These are phyloP conservation scores for Phaseolus coccineus DNA, from an alignment of 331 rosid species.

Conservation along the genomic window DNA sequence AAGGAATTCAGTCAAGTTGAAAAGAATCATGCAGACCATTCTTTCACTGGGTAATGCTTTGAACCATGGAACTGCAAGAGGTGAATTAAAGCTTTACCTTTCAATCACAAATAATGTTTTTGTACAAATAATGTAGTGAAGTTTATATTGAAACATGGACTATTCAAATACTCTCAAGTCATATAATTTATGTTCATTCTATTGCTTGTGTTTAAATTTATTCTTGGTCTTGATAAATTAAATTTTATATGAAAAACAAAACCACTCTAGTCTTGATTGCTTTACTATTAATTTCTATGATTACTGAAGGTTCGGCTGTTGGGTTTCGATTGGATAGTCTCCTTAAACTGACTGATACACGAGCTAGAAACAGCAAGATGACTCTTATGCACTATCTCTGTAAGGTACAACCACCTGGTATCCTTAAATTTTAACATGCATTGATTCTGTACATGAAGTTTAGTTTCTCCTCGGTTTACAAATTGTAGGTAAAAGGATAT, in stretches of 20 bases:
- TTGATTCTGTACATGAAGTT: constrained; percentile 2
- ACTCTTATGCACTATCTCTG: constrained; percentile 99
- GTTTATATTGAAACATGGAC: constrained; percentile 7
- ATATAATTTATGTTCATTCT: constrained; percentile 3
- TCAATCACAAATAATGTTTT: constrained; percentile 2
- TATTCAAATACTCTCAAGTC: constrained; percentile 19
- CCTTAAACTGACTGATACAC: constrained; percentile 92
- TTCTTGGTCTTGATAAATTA: constrained; percentile 13
- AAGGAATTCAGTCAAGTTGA: constrained; percentile 88
- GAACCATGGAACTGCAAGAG: constrained; percentile 99
- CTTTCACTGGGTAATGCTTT: constrained; percentile 97
- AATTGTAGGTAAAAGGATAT: background rate
- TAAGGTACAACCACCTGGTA: constrained; percentile 67
- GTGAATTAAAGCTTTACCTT: constrained; percentile 54
- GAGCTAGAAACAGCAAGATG: constrained; percentile 91
- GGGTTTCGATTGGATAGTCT: constrained; percentile 99
- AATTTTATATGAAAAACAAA: constrained; percentile 28
- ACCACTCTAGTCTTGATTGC: constrained; percentile 30
- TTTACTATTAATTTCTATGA: constrained; percentile 34
- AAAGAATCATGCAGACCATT: constrained; percentile 99
- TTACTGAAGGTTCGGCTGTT: constrained; percentile 83
- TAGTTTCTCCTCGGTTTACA: background rate
- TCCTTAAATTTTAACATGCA: constrained; percentile 21
- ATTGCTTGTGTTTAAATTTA: constrained; percentile 26
- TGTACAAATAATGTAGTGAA: background rate